phyloP scores from a whole-genome alignment of 169 alveolate genomes.

The Cryptosporidium felis region DNA sequence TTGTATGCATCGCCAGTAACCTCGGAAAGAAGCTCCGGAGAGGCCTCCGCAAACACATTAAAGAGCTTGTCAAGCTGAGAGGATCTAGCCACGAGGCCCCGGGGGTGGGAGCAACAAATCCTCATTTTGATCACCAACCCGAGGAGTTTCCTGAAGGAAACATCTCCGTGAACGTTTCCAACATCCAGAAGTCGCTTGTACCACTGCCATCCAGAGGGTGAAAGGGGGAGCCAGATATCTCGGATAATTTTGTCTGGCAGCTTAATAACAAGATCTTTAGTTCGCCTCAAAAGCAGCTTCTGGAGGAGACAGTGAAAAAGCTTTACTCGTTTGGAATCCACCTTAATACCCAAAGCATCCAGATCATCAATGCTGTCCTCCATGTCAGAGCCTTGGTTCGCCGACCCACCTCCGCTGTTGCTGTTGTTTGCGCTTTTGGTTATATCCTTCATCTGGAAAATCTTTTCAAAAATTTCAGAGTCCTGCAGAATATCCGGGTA shows the following conservation, averaged over 20 bases:
- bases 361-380: slow-evolving; percentile 59
- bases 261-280: slow-evolving; percentile 88
- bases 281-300: slow-evolving; percentile 84
- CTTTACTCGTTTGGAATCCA: slow-evolving; percentile 47
- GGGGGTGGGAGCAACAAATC: slow-evolving; percentile 87
- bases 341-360: slow-evolving; percentile 50
- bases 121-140: slow-evolving; percentile 91
- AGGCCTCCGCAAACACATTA: slow-evolving; percentile 79
- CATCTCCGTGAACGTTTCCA: slow-evolving; percentile 81
- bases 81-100: slow-evolving; percentile 85
- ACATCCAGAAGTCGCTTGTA: slow-evolving; percentile 83
- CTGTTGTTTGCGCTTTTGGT: slow-evolving; percentile 62
- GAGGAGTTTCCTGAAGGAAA: slow-evolving; percentile 83
- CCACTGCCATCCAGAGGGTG: slow-evolving; percentile 84
- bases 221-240: slow-evolving; percentile 91
- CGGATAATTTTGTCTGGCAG: slow-evolving; percentile 87
- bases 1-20: slow-evolving; percentile 75
- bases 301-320: slow-evolving; percentile 81
- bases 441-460: slow-evolving; percentile 73
- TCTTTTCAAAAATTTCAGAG: slow-evolving; percentile 93
- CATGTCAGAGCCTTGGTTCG: slow-evolving; percentile 1
- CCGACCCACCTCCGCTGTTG: slow-evolving; percentile 3
- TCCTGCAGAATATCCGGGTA: slow-evolving; percentile 97
- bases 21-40: slow-evolving; percentile 46
- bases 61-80: slow-evolving; percentile 82